phyloP scores from a whole-genome alignment of 768 basidiomycete genomes.

The Termitomyces sp. region DNA sequence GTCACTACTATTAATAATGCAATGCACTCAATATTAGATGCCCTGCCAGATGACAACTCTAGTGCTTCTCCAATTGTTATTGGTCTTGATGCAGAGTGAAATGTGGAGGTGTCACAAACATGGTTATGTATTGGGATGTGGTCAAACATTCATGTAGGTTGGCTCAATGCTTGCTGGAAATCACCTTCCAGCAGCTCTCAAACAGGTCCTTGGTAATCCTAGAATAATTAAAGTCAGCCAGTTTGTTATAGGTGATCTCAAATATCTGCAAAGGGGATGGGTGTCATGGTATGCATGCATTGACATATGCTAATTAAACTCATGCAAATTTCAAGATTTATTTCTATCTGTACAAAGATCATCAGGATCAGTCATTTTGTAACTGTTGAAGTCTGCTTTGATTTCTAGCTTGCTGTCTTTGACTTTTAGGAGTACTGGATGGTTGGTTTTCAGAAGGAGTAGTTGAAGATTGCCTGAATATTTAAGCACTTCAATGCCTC shows the following conservation, averaged over 20 bases:
- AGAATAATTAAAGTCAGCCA: neutral
- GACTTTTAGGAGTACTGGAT: too few species aligned
- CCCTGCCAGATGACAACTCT: constrained; percentile 10
- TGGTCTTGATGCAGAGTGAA: constrained; percentile 21
- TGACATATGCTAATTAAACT: too few species aligned
- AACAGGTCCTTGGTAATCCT: neutral
- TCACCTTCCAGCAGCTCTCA: neutral
- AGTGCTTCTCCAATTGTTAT: constrained; percentile 5
- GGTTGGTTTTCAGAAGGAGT: too few species aligned
- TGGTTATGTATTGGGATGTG: neutral
- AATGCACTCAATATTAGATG: constrained; percentile 12
- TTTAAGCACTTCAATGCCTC: too few species aligned
- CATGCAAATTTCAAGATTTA: too few species aligned
- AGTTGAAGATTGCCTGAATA: too few species aligned
- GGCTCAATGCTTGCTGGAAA: neutral
- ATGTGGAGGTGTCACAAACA: constrained; percentile 12
- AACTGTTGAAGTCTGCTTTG: too few species aligned
- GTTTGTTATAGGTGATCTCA: neutral
- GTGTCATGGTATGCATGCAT: too few species aligned
- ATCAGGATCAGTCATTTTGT: too few species aligned
- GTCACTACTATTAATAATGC: constrained; percentile 13
- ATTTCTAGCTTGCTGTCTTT: too few species aligned
- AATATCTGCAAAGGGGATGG: neutral
- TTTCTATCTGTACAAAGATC: too few species aligned
- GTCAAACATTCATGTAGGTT: neutral